Evolutionary conservation across 2,329 filamentous ascomycete species (phyloP), one percentile per base, ranked within the genome.

Genomic region (Cladobotryum protrusum): DNA sequence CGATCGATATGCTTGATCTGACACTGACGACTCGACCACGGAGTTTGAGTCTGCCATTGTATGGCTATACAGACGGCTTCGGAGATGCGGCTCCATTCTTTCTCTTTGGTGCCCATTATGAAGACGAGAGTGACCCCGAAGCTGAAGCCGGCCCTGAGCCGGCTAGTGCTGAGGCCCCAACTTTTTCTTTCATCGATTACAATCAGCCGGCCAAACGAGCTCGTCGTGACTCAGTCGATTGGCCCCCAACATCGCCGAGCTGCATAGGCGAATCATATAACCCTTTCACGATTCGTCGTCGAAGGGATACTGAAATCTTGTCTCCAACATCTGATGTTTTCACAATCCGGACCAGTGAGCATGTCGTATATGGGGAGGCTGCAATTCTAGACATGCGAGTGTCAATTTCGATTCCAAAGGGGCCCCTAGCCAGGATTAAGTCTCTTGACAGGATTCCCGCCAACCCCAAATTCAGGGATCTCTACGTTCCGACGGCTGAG

Each of bases 31-130:
- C 55, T 14, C 70, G 73, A 2, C 68, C 68, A 18, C 72, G 76
- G 50, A 78, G 77, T 55, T 68, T 71, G 42, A 80, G 74, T 52
- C 58, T 79, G 36, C 76, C 77, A 0, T 55, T 72, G n/a, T 74
- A 73, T 51, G 70, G 68, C 6, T 68, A 70, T 34, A 59, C 66
- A 3, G 73, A 75, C 46, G 69, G 68, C 17, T 65, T 72, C 35
- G 68, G 71, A 12, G 71, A 75, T 24, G 62, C 66, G 1, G 68
- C 73, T 1, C 73, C 73, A 1, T 77, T 76, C 53, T 74, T 72
- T 53, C 67, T 77, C 29, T 77, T 77, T 54, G 74, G 73, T 1
- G 64, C 67, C 24, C 60, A 59, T 12, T 41, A 49, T n/a, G 57
- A 57, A 4, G 61, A 63, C 14, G 45, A 46, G 8, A 55, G 59